Evolutionary conservation across 2,329 filamentous ascomycete genomes (phyloP), one percentile per base, ranked within the genome.

Genomic region (Colletotrichum orbiculare): DNA sequence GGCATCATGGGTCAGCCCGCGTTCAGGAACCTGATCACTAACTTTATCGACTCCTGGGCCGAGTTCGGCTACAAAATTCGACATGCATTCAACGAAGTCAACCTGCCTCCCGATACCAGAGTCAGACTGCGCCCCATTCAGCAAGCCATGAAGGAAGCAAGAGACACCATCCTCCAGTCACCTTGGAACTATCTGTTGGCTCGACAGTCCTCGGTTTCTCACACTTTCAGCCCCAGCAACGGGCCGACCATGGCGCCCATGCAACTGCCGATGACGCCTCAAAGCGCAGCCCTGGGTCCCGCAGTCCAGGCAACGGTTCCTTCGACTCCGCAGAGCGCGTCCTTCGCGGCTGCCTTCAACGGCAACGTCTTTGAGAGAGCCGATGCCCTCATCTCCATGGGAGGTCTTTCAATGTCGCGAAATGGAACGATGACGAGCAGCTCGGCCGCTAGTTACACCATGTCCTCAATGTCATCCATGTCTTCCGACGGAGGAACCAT

Each of bases 251-350:
- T 81, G 68, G 74, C 59, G 63, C 74, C 15, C 70, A 71, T 74
- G 42, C 77, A 79, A 56, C 70, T 94, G 42, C 94, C 94, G 8
- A 93, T 96, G 72, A 97, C 94, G 1, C 94, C 95, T 8, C 86
- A 97, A 67, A 96, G 92, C 71, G 94, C 94, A 13, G 94, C 94
- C 2, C 83, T 97, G 6, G 95, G 94, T 0, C 93, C 94, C 6
- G 94, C 94, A 17, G 92, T 94, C 59, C 94, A 97, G 77, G 94
- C 94, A 1, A 97, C 93, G 0, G 90, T 97, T 10, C 91, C 93
- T 4, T 92, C 86, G 3, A 92, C 88, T 0, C 88, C 88, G 9
- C 83, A 87, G 72, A 86, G 81, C 65, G 83, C 79, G 2, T 85
- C 85, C 1, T 88, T 89, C 71, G 81, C 82, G 8, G 78, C 79